Evolutionary conservation across 352 stramenopile species (phyloP).

Genomic region (Blastocystis sp.): DNA sequence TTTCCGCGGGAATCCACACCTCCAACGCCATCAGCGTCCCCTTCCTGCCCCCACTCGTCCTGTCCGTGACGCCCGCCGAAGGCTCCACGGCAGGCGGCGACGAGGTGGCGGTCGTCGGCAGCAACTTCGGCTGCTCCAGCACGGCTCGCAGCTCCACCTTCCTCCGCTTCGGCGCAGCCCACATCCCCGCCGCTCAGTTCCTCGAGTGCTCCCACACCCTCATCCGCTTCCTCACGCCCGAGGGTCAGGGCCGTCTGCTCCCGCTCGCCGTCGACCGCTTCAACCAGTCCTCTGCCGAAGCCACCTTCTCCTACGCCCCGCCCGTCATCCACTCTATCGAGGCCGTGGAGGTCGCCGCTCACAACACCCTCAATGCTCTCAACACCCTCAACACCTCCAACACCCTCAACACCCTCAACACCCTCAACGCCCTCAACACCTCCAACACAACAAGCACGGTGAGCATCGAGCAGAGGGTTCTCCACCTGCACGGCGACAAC

Average conservation of each 20-base stretch:
- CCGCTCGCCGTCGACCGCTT: neutral
- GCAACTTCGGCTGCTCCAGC: conserved; percentile 25
- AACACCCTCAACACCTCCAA: too few relatives aligned
- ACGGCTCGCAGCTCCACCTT: too few relatives aligned
- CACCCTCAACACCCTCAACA: too few relatives aligned
- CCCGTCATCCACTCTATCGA: neutral
- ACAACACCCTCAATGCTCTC: neutral
- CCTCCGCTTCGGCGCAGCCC: neutral
- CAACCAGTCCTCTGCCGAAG: neutral
- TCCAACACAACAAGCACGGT: neutral
- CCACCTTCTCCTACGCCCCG: neutral
- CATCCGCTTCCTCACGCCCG: conserved; percentile 1
- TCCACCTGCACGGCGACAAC: neutral
- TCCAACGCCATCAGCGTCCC: neutral
- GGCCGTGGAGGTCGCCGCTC: neutral
- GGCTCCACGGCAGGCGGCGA: conserved; percentile 19
- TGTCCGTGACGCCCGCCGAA: neutral
- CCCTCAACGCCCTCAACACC: too few relatives aligned
- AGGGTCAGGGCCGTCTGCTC: neutral
- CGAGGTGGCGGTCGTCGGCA: neutral
- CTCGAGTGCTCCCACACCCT: neutral
- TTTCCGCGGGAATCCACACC: neutral
- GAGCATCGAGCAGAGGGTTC: conserved; percentile 4
- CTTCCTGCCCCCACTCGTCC: neutral
- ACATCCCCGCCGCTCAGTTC: neutral